Percentiles rank a stretch among this genome's conserved stretches.
Evolutionary conservation across 176 grass and related monocot genomes (phyloP).

Genomic region (Aegilops sharonensis): DNA sequence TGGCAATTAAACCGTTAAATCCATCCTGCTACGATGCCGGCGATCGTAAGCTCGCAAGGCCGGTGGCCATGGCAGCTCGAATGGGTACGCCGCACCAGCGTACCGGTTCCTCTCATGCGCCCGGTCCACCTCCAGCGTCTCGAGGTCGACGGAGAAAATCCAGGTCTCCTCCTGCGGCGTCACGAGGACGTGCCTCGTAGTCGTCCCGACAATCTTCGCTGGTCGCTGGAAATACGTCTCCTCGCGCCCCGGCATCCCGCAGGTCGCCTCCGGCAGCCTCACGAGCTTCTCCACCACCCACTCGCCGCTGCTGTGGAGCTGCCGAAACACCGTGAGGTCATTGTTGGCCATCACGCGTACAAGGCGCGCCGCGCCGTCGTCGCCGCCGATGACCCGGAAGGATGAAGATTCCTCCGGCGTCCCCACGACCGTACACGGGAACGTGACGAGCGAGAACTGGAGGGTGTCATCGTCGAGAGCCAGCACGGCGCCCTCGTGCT

Average conservation of each 20-base stretch:
- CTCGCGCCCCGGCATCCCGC: not conserved
- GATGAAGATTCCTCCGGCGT: not conserved
- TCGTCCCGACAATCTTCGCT: not conserved
- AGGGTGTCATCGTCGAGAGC: conserved; percentile 13
- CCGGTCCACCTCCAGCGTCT: not conserved
- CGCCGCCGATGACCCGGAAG: conserved; percentile 1
- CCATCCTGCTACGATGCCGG: not conserved
- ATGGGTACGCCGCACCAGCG: not conserved
- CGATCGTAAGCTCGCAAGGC: not conserved
- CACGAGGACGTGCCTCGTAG: not conserved
- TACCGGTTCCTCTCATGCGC: not conserved
- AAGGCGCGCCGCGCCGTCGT: not conserved
- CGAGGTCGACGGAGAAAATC: conserved; percentile 26
- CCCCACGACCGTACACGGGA: not conserved
- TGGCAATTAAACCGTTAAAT: no score
- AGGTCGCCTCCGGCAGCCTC: not conserved
- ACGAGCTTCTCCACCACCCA: conserved; percentile 16
- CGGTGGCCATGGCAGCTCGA: conserved; percentile 22
- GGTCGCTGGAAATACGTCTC: not conserved
- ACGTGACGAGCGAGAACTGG: conserved; percentile 12
- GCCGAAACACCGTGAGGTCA: not conserved
- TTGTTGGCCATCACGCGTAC: not conserved
- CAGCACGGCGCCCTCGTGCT: not conserved
- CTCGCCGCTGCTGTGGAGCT: not conserved
- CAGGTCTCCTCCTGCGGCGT: not conserved